Evolutionary conservation across 2,329 filamentous ascomycete species (phyloP), one percentile per base, ranked within the genome.

Genomic region (Ophiostoma ips): DNA sequence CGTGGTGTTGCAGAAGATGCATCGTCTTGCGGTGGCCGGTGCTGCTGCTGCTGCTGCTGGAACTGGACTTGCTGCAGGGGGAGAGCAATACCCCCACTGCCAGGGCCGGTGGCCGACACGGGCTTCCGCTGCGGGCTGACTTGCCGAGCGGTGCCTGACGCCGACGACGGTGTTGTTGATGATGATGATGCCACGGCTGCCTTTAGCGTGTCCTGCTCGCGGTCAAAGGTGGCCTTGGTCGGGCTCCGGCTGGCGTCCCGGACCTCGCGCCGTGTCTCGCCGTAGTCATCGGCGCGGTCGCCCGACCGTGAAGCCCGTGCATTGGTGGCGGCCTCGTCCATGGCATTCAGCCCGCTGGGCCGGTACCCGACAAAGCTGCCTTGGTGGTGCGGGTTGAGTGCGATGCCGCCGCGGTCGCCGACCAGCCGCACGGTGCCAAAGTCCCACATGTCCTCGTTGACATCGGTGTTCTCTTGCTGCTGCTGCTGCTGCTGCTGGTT

Each of bases 391-490:
- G 19, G 40, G n/a, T 33, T 24, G 12, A 37, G 19, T 16, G 51
- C 46, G 1, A 77, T 61, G 30, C 73, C 74, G 53, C 81, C 79
- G 28, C 78, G 75, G 49, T 82, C 79, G 31, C 76, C 77, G n/a
- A 83, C 81, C 6, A 94, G 81, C 51, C 89, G 77, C 48, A 98
- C 87, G 0, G 92, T 98, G 40, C 92, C 92, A 69, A 98, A 98
- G 64, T 98, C 92, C 92, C 92, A 98, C 62, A 96, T 79, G 63
- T 96, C 92, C 63, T 95, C 87, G 54, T 83, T 75, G 8, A 77
- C 69, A 5, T 18, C 34, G 11, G 34, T 15, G 2, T 30, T 65
- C n/a, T 67, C 64, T 2, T 43, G 35, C 3, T 46, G 36, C 12
- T 36, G 16, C 15, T 52, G 46, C 19, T 46, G 36, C n/a, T 36